Evolutionary conservation across 164 flowering plant genomes (phyloP).

Genomic region (Houttuynia cordata): DNA sequence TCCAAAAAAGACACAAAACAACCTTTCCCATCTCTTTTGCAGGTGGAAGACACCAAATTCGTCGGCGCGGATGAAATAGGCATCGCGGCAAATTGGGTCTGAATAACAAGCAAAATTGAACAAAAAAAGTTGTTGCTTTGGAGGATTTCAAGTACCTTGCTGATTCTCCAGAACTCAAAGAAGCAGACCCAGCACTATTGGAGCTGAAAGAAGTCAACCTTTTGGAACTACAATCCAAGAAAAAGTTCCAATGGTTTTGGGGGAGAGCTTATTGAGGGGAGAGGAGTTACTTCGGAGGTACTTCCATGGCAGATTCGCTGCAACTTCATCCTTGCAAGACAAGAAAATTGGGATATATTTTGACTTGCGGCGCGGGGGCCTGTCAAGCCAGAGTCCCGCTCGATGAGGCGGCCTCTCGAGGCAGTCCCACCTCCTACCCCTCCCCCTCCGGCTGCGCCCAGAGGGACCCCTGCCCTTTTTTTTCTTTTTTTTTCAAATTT

Average conservation of each 20-base stretch:
- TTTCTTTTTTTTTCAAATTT: too few species aligned
- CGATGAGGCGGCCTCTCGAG: too few species aligned
- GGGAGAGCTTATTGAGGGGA: neutral
- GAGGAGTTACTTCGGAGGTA: neutral
- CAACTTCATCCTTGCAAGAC: neutral
- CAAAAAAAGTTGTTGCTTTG: neutral
- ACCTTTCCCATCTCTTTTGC: too few species aligned
- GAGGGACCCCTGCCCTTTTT: too few species aligned
- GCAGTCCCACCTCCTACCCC: too few species aligned
- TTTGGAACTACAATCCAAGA: neutral
- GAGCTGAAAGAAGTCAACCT: too few species aligned
- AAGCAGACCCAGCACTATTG: neutral
- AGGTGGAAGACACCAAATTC: neutral
- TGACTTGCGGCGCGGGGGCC: too few species aligned
- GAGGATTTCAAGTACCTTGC: neutral
- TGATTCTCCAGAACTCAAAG: neutral
- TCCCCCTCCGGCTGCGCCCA: too few species aligned
- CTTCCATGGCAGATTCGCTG: conserved; percentile 3
- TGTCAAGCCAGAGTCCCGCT: too few species aligned
- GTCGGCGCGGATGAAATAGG: neutral
- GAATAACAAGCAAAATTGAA: too few species aligned
- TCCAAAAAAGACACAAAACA: too few species aligned
- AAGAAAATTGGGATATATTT: neutral
- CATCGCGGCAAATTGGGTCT: neutral
- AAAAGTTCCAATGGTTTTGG: neutral